phyloP scores from a whole-genome alignment of 2,329 filamentous ascomycete genomes.

The Fusarium siculi region DNA sequence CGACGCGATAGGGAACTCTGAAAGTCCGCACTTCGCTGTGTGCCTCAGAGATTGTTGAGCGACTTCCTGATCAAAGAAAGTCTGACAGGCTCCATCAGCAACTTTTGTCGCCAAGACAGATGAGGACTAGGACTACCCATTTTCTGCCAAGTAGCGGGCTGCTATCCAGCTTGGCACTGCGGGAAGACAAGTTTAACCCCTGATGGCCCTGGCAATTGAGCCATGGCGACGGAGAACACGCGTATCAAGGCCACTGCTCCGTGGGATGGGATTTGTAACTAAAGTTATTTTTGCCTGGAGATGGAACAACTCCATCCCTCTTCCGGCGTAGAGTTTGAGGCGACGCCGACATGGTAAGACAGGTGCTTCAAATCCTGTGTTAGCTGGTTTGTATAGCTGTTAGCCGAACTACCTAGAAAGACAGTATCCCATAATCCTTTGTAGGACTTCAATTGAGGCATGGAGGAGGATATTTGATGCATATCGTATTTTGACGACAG shows the following conservation, averaged over 20 bases:
- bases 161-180: conserved; percentile 27
- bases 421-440: neutral
- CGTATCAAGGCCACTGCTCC: conserved; percentile 20
- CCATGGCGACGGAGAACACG: conserved; percentile 18
- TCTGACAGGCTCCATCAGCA: conserved; percentile 9
- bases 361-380: neutral
- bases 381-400: neutral
- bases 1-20: neutral
- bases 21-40: neutral
- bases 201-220: conserved; percentile 26
- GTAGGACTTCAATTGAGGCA: neutral
- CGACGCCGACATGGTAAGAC: neutral
- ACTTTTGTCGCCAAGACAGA: conserved; percentile 13
- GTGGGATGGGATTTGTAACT: conserved; percentile 23
- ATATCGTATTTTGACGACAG: neutral
- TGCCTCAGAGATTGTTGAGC: neutral
- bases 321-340: neutral
- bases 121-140: conserved; percentile 6
- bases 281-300: conserved; percentile 1
- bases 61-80: neutral
- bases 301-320: neutral
- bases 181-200: conserved; percentile 29
- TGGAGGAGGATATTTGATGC: neutral
- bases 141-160: conserved; percentile 24
- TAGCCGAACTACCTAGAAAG: neutral